Conservation (phyloP, 371 early-diverging fungal genomes). For the Mortierella polycephala region DNA sequence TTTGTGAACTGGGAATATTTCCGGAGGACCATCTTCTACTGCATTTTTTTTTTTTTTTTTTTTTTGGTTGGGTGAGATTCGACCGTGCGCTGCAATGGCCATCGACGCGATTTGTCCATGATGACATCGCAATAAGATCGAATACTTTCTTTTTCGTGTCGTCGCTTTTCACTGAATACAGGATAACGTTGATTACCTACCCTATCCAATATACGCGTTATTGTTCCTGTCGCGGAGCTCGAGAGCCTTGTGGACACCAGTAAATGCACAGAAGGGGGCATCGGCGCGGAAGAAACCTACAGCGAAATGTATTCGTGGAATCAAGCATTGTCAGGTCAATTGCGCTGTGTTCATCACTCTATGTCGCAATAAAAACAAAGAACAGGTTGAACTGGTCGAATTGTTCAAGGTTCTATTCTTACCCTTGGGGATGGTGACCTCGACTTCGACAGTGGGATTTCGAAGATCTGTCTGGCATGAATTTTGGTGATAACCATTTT, state of each 20-base stretch:
- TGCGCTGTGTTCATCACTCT: too few relatives aligned
- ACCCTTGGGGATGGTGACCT: constrained; percentile 91
- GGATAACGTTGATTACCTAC: constrained; percentile 54
- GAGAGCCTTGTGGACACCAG: constrained; percentile 98
- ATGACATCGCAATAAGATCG: too few relatives aligned
- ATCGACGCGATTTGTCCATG: too few relatives aligned
- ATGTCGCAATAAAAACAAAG: background rate
- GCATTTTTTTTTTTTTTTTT: too few relatives aligned
- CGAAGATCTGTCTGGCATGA: constrained; percentile 99
- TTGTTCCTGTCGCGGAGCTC: constrained; percentile 95
- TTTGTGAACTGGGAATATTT: too few relatives aligned
- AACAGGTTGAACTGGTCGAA: background rate
- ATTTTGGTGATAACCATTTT: constrained; percentile 77
- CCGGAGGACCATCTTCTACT: too few relatives aligned
- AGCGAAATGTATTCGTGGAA: too few relatives aligned
- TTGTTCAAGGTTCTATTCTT: constrained; percentile 1
- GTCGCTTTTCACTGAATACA: too few relatives aligned
- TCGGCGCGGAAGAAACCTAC: constrained; percentile 90
- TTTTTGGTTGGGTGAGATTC: too few relatives aligned
- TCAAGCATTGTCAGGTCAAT: too few relatives aligned
- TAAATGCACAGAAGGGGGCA: constrained; percentile 99
- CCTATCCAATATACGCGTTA: constrained; percentile 92
- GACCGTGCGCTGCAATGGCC: too few relatives aligned
- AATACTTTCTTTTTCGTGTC: too few relatives aligned
- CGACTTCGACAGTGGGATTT: constrained; percentile 99